A percentile compares a stretch with the other conserved stretches of the same genome.
Conservation (phyloP, 2,329 filamentous ascomycete species). For the Ophiocordyceps sinensis region DNA sequence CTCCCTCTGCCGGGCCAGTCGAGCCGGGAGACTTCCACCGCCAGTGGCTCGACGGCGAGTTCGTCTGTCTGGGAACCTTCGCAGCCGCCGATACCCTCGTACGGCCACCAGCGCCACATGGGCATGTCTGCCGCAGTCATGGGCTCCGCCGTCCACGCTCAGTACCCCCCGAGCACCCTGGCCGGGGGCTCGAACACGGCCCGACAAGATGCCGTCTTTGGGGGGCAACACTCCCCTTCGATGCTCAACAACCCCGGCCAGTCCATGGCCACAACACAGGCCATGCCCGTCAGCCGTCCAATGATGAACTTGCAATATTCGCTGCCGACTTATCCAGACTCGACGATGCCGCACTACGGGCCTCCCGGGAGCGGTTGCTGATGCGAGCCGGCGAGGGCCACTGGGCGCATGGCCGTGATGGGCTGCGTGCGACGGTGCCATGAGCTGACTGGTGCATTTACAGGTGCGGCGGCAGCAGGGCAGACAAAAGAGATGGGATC, state of each 20-base stretch:
- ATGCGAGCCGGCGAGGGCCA: constrained; percentile 3
- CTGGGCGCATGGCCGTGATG: too few species aligned
- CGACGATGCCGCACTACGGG: constrained; percentile 7
- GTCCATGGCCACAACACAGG: constrained; percentile 5
- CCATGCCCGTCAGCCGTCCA: constrained; percentile 8
- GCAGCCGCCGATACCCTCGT: constrained; percentile 12
- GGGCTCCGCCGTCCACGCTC: constrained; percentile 1
- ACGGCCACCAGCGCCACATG: constrained; percentile 10
- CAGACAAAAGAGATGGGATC: too few species aligned
- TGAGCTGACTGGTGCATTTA: too few species aligned
- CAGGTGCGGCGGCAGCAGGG: too few species aligned
- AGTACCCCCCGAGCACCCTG: constrained; percentile 3
- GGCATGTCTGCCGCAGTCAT: not conserved
- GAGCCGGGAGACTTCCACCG: constrained; percentile 17
- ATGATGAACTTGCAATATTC: constrained; percentile 11
- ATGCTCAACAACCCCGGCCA: constrained; percentile 11
- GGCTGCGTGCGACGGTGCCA: too few species aligned
- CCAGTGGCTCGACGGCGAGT: constrained; percentile 16
- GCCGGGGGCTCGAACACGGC: not conserved
- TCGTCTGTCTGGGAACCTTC: constrained; percentile 19
- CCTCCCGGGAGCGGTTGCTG: constrained; percentile 9
- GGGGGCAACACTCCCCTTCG: constrained; percentile 5
- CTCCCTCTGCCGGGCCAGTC: constrained; percentile 16
- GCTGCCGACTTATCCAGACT: constrained; percentile 10
- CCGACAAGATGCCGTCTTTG: not conserved